phyloP scores from a whole-genome alignment of 169 alveolate species.

The Plasmodium inui region DNA sequence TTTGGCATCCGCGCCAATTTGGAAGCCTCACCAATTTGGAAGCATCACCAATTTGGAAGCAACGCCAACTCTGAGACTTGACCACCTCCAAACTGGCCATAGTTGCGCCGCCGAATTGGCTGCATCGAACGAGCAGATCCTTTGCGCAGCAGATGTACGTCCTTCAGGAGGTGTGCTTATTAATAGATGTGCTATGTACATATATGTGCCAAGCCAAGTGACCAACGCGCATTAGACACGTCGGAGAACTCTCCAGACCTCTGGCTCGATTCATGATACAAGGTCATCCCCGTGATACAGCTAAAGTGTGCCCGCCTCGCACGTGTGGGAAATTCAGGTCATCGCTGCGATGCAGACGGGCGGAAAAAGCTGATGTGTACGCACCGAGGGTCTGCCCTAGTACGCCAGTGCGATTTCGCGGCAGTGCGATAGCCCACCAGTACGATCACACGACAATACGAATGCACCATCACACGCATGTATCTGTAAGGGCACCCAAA shows the following conservation, averaged over 20 bases:
- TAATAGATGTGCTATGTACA: neutral
- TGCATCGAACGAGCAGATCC: neutral
- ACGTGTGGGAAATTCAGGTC: neutral
- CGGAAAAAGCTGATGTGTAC: neutral
- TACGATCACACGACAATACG: neutral
- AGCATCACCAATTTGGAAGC: neutral
- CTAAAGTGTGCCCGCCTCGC: neutral
- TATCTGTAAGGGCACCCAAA: neutral
- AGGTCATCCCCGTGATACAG: neutral
- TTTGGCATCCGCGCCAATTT: neutral
- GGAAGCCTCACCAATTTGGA: too few relatives aligned
- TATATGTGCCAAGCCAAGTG: neutral
- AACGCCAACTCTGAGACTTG: neutral
- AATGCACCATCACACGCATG: neutral
- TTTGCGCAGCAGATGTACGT: neutral
- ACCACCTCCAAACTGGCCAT: neutral
- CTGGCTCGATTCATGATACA: neutral
- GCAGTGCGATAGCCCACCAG: neutral
- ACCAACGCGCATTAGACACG: neutral
- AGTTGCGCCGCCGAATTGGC: neutral
- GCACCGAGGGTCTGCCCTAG: neutral
- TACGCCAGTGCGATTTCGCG: neutral
- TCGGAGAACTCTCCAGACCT: neutral
- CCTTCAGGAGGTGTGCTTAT: neutral
- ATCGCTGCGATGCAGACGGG: neutral